Conservation (phyloP, 495 filamentous ascomycete species). For the Podospora anserina region DNA sequence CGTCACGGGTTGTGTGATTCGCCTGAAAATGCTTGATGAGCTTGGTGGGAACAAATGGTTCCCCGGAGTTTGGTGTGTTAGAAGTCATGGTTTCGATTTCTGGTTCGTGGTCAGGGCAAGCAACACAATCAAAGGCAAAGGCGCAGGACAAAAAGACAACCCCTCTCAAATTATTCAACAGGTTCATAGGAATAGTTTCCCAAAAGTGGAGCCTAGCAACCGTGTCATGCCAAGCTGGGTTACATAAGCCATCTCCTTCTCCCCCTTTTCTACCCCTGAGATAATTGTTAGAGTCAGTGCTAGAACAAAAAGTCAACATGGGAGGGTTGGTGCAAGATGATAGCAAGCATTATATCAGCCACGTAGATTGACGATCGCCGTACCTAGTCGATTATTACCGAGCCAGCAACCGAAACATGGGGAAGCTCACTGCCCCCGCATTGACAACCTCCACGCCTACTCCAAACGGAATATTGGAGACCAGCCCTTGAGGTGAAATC, state of each 20-base stretch:
- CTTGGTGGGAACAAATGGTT: background rate
- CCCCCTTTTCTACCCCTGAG: background rate
- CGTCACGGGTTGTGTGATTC: background rate
- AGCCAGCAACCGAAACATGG: background rate
- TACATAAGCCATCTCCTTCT: background rate
- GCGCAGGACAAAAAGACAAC: background rate
- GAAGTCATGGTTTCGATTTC: background rate
- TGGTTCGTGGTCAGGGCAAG: background rate
- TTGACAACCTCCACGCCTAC: background rate
- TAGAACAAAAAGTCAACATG: too few species aligned
- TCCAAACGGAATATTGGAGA: background rate
- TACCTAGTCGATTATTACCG: background rate
- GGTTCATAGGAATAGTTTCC: background rate
- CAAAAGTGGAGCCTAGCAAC: background rate
- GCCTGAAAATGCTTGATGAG: constrained; percentile 7
- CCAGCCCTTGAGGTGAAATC: background rate
- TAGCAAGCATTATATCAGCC: too few species aligned
- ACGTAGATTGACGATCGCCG: too few species aligned
- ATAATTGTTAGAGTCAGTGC: background rate
- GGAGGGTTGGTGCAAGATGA: too few species aligned
- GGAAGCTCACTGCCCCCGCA: background rate
- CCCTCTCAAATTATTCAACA: background rate
- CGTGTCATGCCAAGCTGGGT: background rate
- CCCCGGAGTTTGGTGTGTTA: background rate
- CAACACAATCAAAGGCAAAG: background rate